Conservation (phyloP, 1,139 yeast genomes). For the Keqinozyma sinolaborantium region DNA sequence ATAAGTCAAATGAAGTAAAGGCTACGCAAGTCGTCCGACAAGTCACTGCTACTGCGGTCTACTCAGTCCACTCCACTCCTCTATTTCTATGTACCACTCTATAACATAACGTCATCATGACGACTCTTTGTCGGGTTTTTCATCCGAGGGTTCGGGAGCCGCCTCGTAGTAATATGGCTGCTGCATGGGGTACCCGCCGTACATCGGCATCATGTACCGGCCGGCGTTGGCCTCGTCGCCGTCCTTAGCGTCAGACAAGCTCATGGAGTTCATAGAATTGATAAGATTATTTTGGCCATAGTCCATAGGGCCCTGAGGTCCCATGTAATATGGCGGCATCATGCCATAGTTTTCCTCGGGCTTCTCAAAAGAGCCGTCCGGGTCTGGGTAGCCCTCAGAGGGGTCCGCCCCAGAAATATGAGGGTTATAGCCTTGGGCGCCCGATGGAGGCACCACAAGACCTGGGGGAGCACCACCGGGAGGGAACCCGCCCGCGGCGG, state of each 20-base stretch:
- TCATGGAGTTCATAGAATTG: slow-evolving; percentile 2
- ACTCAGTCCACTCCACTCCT: too few species aligned
- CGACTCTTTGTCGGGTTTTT: too few species aligned
- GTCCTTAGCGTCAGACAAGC: not conserved
- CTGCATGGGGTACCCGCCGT: not conserved
- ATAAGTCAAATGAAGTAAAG: too few species aligned
- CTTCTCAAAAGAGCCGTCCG: slow-evolving; percentile 4
- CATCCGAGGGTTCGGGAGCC: too few species aligned
- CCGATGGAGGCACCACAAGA: slow-evolving; percentile 3
- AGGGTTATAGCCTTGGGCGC: slow-evolving; percentile 3
- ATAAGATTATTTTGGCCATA: not conserved
- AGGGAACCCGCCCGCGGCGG: slow-evolving; percentile 19
- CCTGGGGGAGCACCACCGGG: slow-evolving; percentile 6
- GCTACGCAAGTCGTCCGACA: too few species aligned
- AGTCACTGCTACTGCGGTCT: too few species aligned
- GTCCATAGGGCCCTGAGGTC: not conserved
- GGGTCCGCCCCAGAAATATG: slow-evolving; percentile 5
- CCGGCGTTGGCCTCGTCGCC: not conserved
- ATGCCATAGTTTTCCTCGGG: slow-evolving; percentile 1
- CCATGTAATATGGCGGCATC: not conserved
- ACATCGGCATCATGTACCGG: not conserved
- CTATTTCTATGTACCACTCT: too few species aligned
- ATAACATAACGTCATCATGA: too few species aligned
- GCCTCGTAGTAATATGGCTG: not conserved
- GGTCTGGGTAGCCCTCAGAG: slow-evolving; percentile 3